Conservation (phyloP, 495 filamentous ascomycete species). For the Penicillium cosmopolitanum region DNA sequence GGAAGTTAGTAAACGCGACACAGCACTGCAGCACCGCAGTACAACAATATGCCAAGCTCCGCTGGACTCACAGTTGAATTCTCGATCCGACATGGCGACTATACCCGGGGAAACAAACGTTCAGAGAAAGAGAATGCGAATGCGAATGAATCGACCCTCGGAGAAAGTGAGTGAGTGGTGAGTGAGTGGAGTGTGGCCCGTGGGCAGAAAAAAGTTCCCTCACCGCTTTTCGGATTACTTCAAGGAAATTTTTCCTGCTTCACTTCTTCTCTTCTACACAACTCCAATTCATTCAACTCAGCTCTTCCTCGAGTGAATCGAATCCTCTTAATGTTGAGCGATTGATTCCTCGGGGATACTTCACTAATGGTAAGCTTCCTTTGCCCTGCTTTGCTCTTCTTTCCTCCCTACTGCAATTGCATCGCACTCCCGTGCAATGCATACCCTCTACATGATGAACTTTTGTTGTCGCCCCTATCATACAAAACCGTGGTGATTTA, state of each 20-base stretch:
- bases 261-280: slow-evolving; percentile 11
- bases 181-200: background rate
- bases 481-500: slow-evolving; percentile 84
- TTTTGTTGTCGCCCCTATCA: slow-evolving; percentile 91
- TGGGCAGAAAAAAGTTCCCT: background rate
- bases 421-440: background rate
- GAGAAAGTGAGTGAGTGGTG: background rate
- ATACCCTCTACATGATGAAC: slow-evolving; percentile 69
- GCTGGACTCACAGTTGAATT: slow-evolving; percentile 70
- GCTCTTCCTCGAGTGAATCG: slow-evolving; percentile 9
- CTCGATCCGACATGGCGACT: slow-evolving; percentile 82
- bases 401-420: slow-evolving; percentile 14
- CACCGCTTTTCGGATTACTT: slow-evolving; percentile 15
- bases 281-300: slow-evolving; percentile 14
- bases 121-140: no score
- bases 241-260: slow-evolving; percentile 14
- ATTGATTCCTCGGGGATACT: slow-evolving; percentile 12
- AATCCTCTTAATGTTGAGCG: slow-evolving; percentile 13
- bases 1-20: background rate
- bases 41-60: background rate
- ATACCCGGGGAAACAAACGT: background rate
- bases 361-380: slow-evolving; percentile 44
- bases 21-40: no score
- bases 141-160: no score
- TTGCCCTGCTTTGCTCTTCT: slow-evolving; percentile 13